phyloP scores from a whole-genome alignment of 1,139 yeast species.

The Yamadazyma trypodendri region DNA sequence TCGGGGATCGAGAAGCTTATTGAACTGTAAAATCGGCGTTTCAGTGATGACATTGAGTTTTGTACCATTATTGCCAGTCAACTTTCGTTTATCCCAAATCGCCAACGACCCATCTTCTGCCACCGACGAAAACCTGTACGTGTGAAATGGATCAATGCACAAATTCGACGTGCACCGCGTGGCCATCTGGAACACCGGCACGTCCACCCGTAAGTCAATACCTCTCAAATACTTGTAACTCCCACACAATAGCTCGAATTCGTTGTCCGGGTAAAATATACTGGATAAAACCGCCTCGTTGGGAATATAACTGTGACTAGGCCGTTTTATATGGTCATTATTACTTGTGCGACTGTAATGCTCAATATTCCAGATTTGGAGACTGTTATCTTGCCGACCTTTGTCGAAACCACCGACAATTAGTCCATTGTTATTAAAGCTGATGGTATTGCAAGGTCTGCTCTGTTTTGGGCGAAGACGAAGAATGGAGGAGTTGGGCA shows the following conservation, averaged over 20 bases:
- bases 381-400: conserved; percentile 72
- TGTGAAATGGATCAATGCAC: conserved; percentile 63
- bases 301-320: conserved; percentile 61
- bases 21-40: conserved; percentile 65
- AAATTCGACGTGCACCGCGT: conserved; percentile 73
- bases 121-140: conserved; percentile 66
- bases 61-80: conserved; percentile 27
- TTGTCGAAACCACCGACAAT: conserved; percentile 82
- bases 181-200: conserved; percentile 71
- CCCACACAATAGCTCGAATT: conserved; percentile 63
- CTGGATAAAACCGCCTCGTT: conserved; percentile 76
- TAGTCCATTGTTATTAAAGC: conserved; percentile 64
- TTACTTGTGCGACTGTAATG: conserved; percentile 45
- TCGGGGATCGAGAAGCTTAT: conserved; percentile 65
- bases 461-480: conserved; percentile 63
- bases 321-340: conserved; percentile 49
- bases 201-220: conserved; percentile 69
- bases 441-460: conserved; percentile 72
- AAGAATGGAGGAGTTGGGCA: conserved; percentile 36
- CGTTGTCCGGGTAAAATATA: conserved; percentile 62
- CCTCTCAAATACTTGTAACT: conserved; percentile 77
- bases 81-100: conserved; percentile 81
- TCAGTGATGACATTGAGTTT: conserved; percentile 30
- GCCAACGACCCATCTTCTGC: conserved; percentile 85
- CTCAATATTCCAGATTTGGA: conserved; percentile 81